Conservation (phyloP, 257 asterid genomes). For the Solanum virginianum region DNA sequence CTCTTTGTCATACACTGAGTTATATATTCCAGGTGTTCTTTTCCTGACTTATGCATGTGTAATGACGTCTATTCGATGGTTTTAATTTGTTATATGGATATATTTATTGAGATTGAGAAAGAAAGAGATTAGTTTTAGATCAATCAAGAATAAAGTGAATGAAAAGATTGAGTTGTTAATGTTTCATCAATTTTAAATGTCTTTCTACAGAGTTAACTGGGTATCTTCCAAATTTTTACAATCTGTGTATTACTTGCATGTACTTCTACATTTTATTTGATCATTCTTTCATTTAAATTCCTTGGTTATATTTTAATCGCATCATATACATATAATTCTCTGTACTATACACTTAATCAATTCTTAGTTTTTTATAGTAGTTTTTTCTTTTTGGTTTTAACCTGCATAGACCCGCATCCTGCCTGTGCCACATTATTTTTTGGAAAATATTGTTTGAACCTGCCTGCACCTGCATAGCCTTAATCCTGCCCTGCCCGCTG, state of each 20-base stretch:
- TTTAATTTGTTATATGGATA: background rate
- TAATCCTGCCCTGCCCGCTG: no score
- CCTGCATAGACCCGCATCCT: no score
- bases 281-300: background rate
- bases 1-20: no score
- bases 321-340: background rate
- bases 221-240: background rate
- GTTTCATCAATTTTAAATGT: background rate
- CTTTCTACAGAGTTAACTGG: background rate
- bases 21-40: background rate
- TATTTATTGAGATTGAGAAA: background rate
- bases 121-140: background rate
- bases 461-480: no score
- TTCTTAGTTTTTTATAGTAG: background rate
- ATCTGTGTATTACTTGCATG: background rate
- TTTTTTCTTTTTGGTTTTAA: background rate
- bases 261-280: background rate
- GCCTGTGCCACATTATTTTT: no score
- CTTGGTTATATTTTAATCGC: background rate
- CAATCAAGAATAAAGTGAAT: background rate
- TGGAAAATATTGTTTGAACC: no score
- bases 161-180: background rate
- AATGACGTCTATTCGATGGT: background rate
- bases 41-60: background rate
- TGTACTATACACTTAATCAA: background rate